Conservation (phyloP, 108 stramenopile genomes). For the Nitzschia sp. region DNA sequence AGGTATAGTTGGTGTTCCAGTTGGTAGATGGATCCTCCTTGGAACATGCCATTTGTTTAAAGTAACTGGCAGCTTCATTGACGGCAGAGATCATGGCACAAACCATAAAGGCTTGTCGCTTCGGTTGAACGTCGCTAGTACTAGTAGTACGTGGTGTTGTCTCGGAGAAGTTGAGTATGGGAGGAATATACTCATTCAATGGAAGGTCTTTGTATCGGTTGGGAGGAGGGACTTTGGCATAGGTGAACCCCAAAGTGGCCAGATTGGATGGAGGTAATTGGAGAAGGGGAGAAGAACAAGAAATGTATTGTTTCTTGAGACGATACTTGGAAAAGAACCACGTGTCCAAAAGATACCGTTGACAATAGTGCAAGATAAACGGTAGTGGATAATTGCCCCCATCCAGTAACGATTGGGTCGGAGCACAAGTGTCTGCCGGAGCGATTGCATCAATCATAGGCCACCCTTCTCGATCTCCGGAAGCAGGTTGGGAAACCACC, state of each 20-base stretch:
- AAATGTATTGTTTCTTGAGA: conserved; percentile 19
- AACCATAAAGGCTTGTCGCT: conserved; percentile 52
- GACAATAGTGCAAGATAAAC: conserved; percentile 66
- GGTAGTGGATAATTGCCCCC: not conserved
- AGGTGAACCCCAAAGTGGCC: conserved; percentile 50
- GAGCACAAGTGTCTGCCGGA: conserved; percentile 25
- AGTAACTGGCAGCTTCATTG: conserved; percentile 63
- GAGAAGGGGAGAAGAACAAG: conserved; percentile 61
- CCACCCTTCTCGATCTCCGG: conserved; percentile 66
- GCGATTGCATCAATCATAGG: conserved; percentile 36
- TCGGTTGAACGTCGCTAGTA: no score
- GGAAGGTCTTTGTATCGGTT: conserved; percentile 8
- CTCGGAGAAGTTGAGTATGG: no score
- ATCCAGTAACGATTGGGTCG: not conserved
- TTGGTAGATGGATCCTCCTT: conserved; percentile 6
- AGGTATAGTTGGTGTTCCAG: conserved; percentile 1
- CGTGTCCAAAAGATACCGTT: conserved; percentile 55
- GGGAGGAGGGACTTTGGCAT: not conserved
- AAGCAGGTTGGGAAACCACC: conserved; percentile 56
- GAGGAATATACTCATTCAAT: not conserved
- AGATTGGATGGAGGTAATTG: conserved; percentile 51
- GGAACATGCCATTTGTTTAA: conserved; percentile 55
- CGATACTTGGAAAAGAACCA: conserved; percentile 64
- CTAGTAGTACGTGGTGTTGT: no score
- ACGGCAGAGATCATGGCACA: conserved; percentile 51